Conservation (phyloP, 768 basidiomycete genomes). For the Rhizopogon salebrosus region DNA sequence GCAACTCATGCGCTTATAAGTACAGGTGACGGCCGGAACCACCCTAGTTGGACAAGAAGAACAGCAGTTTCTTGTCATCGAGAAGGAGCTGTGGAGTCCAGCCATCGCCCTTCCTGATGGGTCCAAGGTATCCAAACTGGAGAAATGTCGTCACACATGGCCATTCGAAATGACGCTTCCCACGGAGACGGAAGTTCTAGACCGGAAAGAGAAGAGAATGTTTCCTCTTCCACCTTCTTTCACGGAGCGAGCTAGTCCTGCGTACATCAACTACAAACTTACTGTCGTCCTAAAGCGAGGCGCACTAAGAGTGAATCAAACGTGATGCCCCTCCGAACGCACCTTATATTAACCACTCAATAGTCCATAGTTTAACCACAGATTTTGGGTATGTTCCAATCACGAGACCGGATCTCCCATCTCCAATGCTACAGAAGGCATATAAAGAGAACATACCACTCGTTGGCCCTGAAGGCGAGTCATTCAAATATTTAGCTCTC, state of each 20-base stretch:
- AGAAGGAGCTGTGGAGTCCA: constrained; percentile 38
- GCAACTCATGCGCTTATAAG: background rate
- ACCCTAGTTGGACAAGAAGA: constrained; percentile 56
- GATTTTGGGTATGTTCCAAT: constrained; percentile 29
- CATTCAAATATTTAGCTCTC: background rate
- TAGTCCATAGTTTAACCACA: constrained; percentile 23
- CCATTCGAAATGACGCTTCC: constrained; percentile 46
- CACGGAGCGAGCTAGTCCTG: constrained; percentile 49
- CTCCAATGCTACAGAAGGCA: constrained; percentile 30
- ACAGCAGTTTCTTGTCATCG: constrained; percentile 37
- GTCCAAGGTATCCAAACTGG: constrained; percentile 27
- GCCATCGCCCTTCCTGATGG: constrained; percentile 17
- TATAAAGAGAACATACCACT: constrained; percentile 28
- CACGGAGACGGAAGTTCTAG: constrained; percentile 32
- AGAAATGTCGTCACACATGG: constrained; percentile 42
- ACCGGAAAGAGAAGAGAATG: constrained; percentile 29
- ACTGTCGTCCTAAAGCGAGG: constrained; percentile 45
- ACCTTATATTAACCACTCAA: background rate
- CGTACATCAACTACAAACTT: constrained; percentile 53
- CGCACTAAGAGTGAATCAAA: constrained; percentile 44
- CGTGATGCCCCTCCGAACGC: constrained; percentile 5
- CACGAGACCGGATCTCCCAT: constrained; percentile 29
- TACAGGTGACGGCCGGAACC: constrained; percentile 41
- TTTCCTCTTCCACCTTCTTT: constrained; percentile 49
- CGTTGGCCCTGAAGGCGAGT: constrained; percentile 28